A percentile compares a stretch with the other conserved stretches of the same genome.
Evolutionary conservation across 1,284 basidiomycete genomes (phyloP).

Genomic region (Austroboletus novae-zelandiae): DNA sequence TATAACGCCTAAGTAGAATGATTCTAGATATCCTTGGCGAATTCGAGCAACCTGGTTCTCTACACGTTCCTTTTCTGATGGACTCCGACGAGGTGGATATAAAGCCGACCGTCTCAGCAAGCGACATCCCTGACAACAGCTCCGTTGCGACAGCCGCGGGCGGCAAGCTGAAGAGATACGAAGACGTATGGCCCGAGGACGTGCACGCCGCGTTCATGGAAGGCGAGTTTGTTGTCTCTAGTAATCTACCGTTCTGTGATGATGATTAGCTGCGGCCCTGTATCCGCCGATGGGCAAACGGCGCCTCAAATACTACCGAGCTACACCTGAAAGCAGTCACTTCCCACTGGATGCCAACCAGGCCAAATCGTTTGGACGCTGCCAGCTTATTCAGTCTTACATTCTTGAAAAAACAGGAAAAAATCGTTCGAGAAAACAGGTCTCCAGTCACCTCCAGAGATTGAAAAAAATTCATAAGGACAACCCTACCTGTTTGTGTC

Average conservation of each 20-base stretch:
- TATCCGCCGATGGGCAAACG: conserved; percentile 37
- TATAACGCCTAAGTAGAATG: conserved; percentile 9
- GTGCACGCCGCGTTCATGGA: conserved; percentile 38
- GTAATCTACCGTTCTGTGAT: conserved; percentile 6
- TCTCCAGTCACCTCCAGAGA: conserved; percentile 33
- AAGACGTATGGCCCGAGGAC: conserved; percentile 34
- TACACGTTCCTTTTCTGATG: conserved; percentile 15
- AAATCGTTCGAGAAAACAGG: conserved; percentile 34
- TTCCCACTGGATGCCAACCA: conserved; percentile 10
- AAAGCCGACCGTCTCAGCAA: conserved; percentile 10
- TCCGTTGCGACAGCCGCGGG: neutral
- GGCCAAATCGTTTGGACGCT: conserved; percentile 32
- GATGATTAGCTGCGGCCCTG: conserved; percentile 22
- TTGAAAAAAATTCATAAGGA: conserved; percentile 33
- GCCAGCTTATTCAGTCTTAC: conserved; percentile 36
- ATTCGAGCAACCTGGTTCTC: conserved; percentile 1
- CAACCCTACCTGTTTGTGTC: conserved; percentile 28
- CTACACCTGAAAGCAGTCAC: conserved; percentile 15
- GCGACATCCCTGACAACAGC: conserved; percentile 4
- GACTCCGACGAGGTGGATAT: conserved; percentile 18
- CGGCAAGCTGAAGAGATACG: conserved; percentile 30
- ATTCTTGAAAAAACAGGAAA: conserved; percentile 35
- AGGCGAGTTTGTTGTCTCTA: conserved; percentile 19
- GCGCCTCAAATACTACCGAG: conserved; percentile 33
- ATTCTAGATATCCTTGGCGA: conserved; percentile 1